Percentiles rank a stretch among this genome's conserved stretches.
Conservation (phyloP, 345 rosid genomes). For the Boechera divaricarpa region DNA sequence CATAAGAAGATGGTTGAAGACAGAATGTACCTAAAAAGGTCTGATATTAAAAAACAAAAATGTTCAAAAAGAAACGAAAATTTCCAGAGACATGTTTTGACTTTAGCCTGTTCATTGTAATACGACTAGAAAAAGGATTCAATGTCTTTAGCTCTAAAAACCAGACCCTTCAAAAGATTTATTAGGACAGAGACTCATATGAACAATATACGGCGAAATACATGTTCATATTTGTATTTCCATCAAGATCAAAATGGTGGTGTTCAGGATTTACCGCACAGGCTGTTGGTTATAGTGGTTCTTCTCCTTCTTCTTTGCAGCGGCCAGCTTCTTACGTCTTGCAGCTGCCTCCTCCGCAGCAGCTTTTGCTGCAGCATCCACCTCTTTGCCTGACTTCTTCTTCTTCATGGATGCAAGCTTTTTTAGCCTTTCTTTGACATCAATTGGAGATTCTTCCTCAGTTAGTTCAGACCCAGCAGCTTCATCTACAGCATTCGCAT, state of each 20-base stretch:
- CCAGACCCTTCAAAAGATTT: slow-evolving; percentile 38
- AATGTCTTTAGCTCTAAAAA: slow-evolving; percentile 29
- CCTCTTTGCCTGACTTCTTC: slow-evolving; percentile 82
- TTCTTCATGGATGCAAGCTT: slow-evolving; percentile 63
- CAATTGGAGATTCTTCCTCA: slow-evolving; percentile 55
- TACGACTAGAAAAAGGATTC: slow-evolving; percentile 34
- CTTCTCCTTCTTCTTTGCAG: slow-evolving; percentile 93
- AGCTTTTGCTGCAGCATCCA: slow-evolving; percentile 71
- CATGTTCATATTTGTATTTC: slow-evolving; percentile 40
- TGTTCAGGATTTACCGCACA: slow-evolving; percentile 48
- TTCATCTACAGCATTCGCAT: slow-evolving; percentile 37
- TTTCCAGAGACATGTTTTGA: slow-evolving; percentile 15
- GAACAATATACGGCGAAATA: slow-evolving; percentile 40
- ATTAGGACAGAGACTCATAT: slow-evolving; percentile 43
- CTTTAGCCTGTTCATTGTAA: slow-evolving; percentile 36
- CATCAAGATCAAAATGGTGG: slow-evolving; percentile 37
- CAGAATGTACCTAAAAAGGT: slow-evolving; percentile 8
- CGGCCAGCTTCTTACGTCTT: slow-evolving; percentile 70
- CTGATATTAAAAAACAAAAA: background rate
- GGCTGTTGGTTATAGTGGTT: slow-evolving; percentile 85
- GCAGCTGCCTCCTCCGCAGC: slow-evolving; percentile 84
- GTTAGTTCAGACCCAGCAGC: slow-evolving; percentile 47
- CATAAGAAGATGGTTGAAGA: background rate
- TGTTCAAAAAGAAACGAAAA: slow-evolving; percentile 13
- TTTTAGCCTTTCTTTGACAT: slow-evolving; percentile 72